Base-by-base conservation (phyloP, 768 basidiomycete species). In the Tulasnella sp. region DNA sequence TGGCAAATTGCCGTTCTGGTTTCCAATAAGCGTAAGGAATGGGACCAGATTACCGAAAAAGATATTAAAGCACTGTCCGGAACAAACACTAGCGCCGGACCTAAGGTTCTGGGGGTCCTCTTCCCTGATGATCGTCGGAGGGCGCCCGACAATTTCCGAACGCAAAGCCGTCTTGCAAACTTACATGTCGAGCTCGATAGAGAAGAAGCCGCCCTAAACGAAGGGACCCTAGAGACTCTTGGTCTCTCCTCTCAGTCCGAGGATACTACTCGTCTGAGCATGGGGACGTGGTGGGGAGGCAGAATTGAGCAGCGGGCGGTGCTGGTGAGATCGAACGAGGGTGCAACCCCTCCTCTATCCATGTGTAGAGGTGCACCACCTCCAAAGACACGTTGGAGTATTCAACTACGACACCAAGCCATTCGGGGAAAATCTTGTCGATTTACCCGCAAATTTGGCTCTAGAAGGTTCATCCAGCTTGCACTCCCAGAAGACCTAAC, bases 401-500 rank as follows among this genome's bases (percentile, higher is more conserved):
- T 92, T 16, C 79, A 82, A 6, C 85, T 92, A 9, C 87, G 89
- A 23, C 85, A 83, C 4, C 87, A 88, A 1, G 84, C 84, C 42
- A 84, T 91, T 1, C 26, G 40, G 0, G 88, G 88, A 0, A 82
- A 90, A 2, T 92, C 91, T 0, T 86, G 85, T 77, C 87, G 89
- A 18, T 87, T 92, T 80, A 82, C 87, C 0, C 87, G 92, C 18
- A 85, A 88, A 6, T 92, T 90, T 81, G 92, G 92, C 0, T 92
- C 91, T 29, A 84, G 85, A 23, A 83, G 84, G 37, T 85, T 92
- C 51, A 81, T 93, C 5, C 85, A 88, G 3, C 81, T 77, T 18
- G 61, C 37, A 61, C 35, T 77, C 40, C 77, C 70, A 1, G 42
- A 5, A 67, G 16, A 44, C 13, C 44, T 44, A 16, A 40, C 20